Evolutionary conservation across 768 basidiomycete species (phyloP), one percentile per base, ranked within the genome.

Genomic region (Suillus lakei): DNA sequence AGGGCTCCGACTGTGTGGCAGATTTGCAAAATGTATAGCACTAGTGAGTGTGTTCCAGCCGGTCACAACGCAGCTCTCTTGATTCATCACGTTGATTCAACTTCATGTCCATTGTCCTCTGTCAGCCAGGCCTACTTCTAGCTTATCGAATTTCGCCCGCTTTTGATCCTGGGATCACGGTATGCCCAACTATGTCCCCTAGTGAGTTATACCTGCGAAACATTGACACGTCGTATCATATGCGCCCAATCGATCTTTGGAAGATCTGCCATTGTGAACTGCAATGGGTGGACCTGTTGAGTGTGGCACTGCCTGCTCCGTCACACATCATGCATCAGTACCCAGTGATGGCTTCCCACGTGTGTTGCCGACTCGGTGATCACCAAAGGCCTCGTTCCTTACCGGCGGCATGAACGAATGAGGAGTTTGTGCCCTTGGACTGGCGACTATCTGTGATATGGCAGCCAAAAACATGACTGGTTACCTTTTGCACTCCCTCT

Each of bases 181-280:
- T 18, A 21, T 18, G 18, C 28, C 28, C 16, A 21, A 4, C 28
- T 5, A 18, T 39, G 6, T 26, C 36, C 36, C n/a, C 9, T 26
- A n/a, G 15, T 56, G 55, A 18, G 56, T 28, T 21, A 18, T 39
- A 58, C 18, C 36, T 39, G 9, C 32, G 32, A n/a, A 38, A 10
- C 13, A 30, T 16, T 16, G 54, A 55, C 34, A 55, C 34, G 53
- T 34, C 32, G 13, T 15, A 36, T 15, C 54, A 38, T 36, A 2
- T 28, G 26, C 38, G 38, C 26, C 56, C 16, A 59, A 39, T 58
- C 16, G 10, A 39, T 21, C 26, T 58, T 58, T 56, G 15, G 16
- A 26, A 56, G 34, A 58, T 58, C 36, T 58, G 23, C 18, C 10
- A 59, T 59, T 59, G 38, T 59, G 39, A 23, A 59, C 56, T 59